Percentiles rank a stretch among this genome's conserved stretches.
Evolutionary conservation across 225 moss, liverwort and hornwort genomes (phyloP).

Genomic region (Pseudisothecium myosuroides): DNA sequence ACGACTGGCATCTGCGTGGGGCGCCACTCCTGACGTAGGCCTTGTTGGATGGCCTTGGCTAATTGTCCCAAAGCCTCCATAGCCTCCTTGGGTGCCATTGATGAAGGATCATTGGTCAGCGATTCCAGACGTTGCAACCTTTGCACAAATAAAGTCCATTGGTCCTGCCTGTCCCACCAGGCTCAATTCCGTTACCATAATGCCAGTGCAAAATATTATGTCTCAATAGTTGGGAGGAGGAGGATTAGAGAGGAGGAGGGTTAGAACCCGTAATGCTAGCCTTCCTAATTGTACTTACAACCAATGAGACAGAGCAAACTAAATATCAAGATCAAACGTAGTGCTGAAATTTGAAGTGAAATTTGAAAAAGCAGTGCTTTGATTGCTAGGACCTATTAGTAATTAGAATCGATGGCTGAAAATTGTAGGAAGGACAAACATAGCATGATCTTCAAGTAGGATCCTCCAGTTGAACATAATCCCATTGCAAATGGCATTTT

Average conservation of each 20-base stretch:
- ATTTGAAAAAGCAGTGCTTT: not conserved
- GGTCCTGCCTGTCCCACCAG: slow-evolving; percentile 52
- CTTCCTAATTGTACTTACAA: not conserved
- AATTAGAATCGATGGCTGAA: not conserved
- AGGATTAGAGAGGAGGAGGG: not conserved
- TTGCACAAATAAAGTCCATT: slow-evolving; percentile 74
- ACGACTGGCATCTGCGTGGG: slow-evolving; percentile 77
- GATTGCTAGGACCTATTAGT: not conserved
- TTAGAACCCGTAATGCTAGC: not conserved
- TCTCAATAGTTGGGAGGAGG: not conserved
- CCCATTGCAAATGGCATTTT: not conserved
- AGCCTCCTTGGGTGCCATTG: slow-evolving; percentile 85
- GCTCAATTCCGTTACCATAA: not conserved
- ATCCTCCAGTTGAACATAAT: not conserved
- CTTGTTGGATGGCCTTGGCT: slow-evolving; percentile 78
- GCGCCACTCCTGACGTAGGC: slow-evolving; percentile 78
- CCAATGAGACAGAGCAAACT: not conserved
- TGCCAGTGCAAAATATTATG: not conserved
- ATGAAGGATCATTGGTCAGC: slow-evolving; percentile 56
- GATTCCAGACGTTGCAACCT: slow-evolving; percentile 70
- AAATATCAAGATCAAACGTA: not conserved
- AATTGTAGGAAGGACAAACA: not conserved
- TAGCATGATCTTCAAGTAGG: not conserved
- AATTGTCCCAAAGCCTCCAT: slow-evolving; percentile 68
- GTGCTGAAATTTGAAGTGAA: not conserved